phyloP scores from a whole-genome alignment of 2,329 filamentous ascomycete species.

The Capronia coronata region DNA sequence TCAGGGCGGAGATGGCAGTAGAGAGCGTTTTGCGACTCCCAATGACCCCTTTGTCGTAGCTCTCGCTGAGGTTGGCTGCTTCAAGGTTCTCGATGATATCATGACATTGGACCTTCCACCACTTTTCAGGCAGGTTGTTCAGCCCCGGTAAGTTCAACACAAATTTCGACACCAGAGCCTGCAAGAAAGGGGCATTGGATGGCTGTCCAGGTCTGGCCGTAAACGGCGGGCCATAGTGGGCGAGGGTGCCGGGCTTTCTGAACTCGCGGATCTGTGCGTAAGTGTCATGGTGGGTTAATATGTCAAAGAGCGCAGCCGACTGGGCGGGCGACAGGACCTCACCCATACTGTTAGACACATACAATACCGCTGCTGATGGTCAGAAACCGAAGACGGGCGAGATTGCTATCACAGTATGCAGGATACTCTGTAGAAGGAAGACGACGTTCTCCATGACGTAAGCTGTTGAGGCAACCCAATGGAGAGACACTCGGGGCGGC shows the following conservation, averaged over 20 bases:
- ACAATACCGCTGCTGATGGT: not conserved
- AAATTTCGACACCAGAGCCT: conserved; percentile 60
- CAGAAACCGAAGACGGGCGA: not conserved
- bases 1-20: conserved; percentile 61
- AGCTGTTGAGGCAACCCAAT: too few species aligned
- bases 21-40: conserved; percentile 69
- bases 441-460: too few species aligned
- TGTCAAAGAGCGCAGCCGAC: conserved; percentile 48
- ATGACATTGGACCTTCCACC: conserved; percentile 59
- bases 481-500: too few species aligned
- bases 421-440: too few species aligned
- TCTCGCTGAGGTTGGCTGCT: conserved; percentile 67
- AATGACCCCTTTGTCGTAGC: conserved; percentile 70
- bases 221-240: conserved; percentile 66
- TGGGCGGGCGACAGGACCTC: conserved; percentile 39
- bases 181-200: conserved; percentile 57
- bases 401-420: not conserved
- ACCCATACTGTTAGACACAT: conserved; percentile 11
- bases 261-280: conserved; percentile 66
- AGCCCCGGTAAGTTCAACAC: conserved; percentile 61
- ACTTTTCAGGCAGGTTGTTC: conserved; percentile 54
- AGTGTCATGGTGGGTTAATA: conserved; percentile 49
- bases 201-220: conserved; percentile 34
- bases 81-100: conserved; percentile 56
- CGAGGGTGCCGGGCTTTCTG: conserved; percentile 58